phyloP scores from a whole-genome alignment of 73 alveolate genomes.

The Paramecium octaurelia region DNA sequence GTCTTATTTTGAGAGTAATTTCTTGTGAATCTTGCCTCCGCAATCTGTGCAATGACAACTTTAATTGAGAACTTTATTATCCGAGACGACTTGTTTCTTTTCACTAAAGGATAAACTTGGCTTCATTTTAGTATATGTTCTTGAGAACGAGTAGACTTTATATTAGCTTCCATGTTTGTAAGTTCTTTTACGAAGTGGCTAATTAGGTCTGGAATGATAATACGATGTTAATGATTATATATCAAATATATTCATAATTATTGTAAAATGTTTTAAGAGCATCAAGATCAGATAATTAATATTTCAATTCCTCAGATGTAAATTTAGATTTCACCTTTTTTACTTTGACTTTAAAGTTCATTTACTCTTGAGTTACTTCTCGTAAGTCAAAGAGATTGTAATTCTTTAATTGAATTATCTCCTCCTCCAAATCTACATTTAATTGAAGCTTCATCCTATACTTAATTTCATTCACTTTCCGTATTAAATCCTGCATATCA shows the following conservation, averaged over 20 bases:
- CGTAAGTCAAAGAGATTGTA: neutral
- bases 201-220: neutral
- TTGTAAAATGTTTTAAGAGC: neutral
- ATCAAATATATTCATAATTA: neutral
- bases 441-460: neutral
- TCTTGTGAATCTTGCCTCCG: neutral
- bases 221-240: neutral
- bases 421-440: neutral
- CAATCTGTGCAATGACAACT: neutral
- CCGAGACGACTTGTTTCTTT: neutral
- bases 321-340: neutral
- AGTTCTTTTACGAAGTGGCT: neutral
- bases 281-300: neutral
- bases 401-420: neutral
- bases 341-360: neutral
- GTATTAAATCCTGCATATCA: neutral
- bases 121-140: neutral
- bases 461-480: constrained; percentile 45
- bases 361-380: neutral
- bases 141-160: neutral
- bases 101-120: neutral
- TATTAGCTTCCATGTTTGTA: neutral
- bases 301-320: neutral
- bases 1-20: neutral
- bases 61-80: neutral